Evolutionary conservation across 2,329 filamentous ascomycete species (phyloP), one percentile per base, ranked within the genome.

Genomic region (Neocatenulostroma microsporum): DNA sequence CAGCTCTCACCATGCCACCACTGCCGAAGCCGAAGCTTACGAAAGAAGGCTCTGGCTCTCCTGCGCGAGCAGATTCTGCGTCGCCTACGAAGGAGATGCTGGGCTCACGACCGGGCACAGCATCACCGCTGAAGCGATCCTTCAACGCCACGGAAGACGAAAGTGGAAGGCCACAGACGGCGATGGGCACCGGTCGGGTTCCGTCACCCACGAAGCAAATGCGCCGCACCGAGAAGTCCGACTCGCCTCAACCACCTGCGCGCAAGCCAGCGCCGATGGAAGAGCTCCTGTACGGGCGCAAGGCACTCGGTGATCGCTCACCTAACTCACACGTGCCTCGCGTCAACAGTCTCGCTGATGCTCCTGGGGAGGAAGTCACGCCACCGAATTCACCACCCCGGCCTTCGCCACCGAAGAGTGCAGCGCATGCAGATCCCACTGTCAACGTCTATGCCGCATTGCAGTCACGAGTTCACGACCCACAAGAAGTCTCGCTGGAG

Each of bases 1-100:
- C 49, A n/a, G 46, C 53, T 2, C 30, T 46, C n/a, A 53, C 56
- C 14, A 45, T 62, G 12, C 55, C 59, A 24, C 59, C 62, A 6
- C 48, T 66, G 4, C 57, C 58, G 2, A 51, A 49, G 28, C 59
- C 62, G 3, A 62, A 54, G 5, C 41, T 61, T 12, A 30, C 56
- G 21, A 44, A 39, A 24, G 25, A 42, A 10, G 19, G 33, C 9
- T 34, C 30, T 6, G 18, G 21, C 18, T 19, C 23, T 9, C 15
- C 32, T n/a, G 5, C 12, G 10, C 26, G n/a, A 18, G 21, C 20
- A 5, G 34, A 32, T 4, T 31, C 21, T 3, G 14, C 10, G 3
- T 37, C 37, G 10, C 15, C 41, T 18, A 12, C 15, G 25, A 35
- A 36, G 26, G 14, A 21, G 15, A 10, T 19, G 4, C 8, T 17